Evolutionary conservation across 257 asterid genomes (phyloP).

Genomic region (Nicotiana paniculata): DNA sequence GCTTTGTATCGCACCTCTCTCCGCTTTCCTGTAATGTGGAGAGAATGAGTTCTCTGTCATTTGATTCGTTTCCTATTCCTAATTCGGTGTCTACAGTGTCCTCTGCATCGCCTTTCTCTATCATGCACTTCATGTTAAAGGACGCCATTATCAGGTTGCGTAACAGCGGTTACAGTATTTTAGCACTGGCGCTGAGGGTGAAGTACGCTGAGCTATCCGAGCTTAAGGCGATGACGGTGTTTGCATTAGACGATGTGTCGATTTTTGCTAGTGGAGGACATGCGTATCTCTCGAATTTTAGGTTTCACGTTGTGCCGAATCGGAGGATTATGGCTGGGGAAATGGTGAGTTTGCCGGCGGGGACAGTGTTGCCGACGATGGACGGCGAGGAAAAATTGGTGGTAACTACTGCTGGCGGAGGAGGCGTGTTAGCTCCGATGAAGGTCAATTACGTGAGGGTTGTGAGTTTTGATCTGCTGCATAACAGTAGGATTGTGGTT

Average conservation of each 20-base stretch:
- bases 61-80: constrained; percentile 8
- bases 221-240: constrained; percentile 48
- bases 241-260: constrained; percentile 54
- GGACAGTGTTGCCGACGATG: constrained; percentile 47
- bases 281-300: constrained; percentile 43
- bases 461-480: constrained; percentile 46
- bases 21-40: constrained; percentile 68
- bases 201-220: constrained; percentile 49
- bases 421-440: constrained; percentile 50
- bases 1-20: constrained; percentile 60
- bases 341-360: constrained; percentile 43
- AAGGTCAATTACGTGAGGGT: constrained; percentile 53
- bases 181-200: constrained; percentile 57
- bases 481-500: constrained; percentile 55
- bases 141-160: constrained; percentile 55
- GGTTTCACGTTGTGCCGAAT: constrained; percentile 68
- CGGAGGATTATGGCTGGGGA: constrained; percentile 45
- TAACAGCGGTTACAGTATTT: constrained; percentile 50
- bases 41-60: constrained; percentile 45
- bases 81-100: constrained; percentile 20
- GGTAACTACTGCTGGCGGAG: constrained; percentile 58
- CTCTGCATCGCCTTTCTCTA: constrained; percentile 19
- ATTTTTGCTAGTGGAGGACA: constrained; percentile 54
- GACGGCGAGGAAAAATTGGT: constrained; percentile 44
- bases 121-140: constrained; percentile 54